A percentile compares a stretch with the other conserved stretches of the same genome.
Conservation (phyloP, 2,329 filamentous ascomycete genomes). For the Mycosphaerelloides madeirae region DNA sequence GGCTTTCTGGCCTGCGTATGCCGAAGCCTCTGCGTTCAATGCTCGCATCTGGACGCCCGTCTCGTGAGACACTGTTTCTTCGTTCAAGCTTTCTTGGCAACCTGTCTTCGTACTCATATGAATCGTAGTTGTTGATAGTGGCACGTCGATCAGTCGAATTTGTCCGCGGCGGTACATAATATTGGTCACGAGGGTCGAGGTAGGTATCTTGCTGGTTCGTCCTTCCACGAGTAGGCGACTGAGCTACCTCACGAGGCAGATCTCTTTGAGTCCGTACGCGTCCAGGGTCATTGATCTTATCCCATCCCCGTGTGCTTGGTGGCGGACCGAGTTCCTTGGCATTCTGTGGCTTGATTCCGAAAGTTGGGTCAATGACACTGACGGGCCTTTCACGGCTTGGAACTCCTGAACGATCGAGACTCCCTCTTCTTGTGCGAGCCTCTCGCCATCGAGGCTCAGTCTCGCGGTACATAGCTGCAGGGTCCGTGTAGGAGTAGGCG, state of each 20-base stretch:
- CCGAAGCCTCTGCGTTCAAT: constrained; percentile 47
- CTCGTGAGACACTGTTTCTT: constrained; percentile 34
- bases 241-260: constrained; percentile 16
- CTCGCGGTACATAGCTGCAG: constrained; percentile 48
- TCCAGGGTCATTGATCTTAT: constrained; percentile 56
- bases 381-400: constrained; percentile 39
- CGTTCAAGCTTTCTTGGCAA: constrained; percentile 35
- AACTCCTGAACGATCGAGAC: constrained; percentile 37
- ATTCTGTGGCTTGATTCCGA: constrained; percentile 28
- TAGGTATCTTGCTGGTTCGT: constrained; percentile 17
- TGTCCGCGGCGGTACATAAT: constrained; percentile 32
- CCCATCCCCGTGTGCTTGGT: constrained; percentile 65
- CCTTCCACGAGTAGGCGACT: constrained; percentile 26
- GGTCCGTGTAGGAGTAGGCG: constrained; percentile 47
- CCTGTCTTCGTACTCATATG: constrained; percentile 42
- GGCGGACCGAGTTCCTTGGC: constrained; percentile 50
- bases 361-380: constrained; percentile 39
- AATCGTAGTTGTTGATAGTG: constrained; percentile 46
- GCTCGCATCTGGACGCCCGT: constrained; percentile 38
- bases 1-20: constrained; percentile 30
- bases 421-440: constrained; percentile 39
- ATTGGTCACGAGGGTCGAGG: constrained; percentile 34
- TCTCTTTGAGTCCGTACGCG: constrained; percentile 46
- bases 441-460: constrained; percentile 46
- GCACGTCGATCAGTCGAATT: constrained; percentile 38